Evolutionary conservation across 1,284 basidiomycete species (phyloP).

Genomic region (Pholiota adiposa): DNA sequence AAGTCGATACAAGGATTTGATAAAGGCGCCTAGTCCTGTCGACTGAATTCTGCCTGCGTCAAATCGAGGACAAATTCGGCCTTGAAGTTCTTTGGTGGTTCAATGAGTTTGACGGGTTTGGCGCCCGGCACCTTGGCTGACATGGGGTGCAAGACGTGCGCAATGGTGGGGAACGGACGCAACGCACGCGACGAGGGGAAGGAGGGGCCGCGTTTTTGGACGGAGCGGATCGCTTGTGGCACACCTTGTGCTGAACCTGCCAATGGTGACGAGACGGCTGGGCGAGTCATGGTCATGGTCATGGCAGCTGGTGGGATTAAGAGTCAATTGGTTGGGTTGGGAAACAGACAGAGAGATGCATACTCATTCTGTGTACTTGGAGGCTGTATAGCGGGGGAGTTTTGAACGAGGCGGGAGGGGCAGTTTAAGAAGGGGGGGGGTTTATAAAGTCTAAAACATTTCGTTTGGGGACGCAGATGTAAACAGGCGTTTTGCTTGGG

Average conservation of each 20-base stretch:
- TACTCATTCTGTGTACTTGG: conserved; percentile 31
- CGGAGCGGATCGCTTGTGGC: conserved; percentile 33
- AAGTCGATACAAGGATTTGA: neutral
- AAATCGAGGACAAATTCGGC: conserved; percentile 74
- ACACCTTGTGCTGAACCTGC: conserved; percentile 49
- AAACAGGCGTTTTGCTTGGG: conserved; percentile 20
- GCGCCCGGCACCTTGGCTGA: conserved; percentile 18
- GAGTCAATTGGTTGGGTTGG: neutral
- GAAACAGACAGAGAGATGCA: conserved; percentile 10
- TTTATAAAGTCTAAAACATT: conserved; percentile 22
- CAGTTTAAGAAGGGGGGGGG: conserved; percentile 12
- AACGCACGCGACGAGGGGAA: conserved; percentile 75
- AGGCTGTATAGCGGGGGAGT: conserved; percentile 6
- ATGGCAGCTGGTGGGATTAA: conserved; percentile 16
- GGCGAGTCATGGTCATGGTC: conserved; percentile 43
- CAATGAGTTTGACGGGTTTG: conserved; percentile 67
- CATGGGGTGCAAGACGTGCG: conserved; percentile 40
- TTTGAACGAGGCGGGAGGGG: conserved; percentile 13
- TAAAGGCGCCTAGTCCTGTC: conserved; percentile 53
- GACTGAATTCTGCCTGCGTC: conserved; percentile 78
- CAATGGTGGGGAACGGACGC: conserved; percentile 73
- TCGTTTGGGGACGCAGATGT: conserved; percentile 19
- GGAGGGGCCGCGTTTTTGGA: conserved; percentile 46
- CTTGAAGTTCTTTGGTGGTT: conserved; percentile 72
- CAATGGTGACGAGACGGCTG: conserved; percentile 64